These are phyloP conservation scores for Xylaria sp. DNA, from an alignment of 495 filamentous ascomycete species.

Conservation along the genomic window DNA sequence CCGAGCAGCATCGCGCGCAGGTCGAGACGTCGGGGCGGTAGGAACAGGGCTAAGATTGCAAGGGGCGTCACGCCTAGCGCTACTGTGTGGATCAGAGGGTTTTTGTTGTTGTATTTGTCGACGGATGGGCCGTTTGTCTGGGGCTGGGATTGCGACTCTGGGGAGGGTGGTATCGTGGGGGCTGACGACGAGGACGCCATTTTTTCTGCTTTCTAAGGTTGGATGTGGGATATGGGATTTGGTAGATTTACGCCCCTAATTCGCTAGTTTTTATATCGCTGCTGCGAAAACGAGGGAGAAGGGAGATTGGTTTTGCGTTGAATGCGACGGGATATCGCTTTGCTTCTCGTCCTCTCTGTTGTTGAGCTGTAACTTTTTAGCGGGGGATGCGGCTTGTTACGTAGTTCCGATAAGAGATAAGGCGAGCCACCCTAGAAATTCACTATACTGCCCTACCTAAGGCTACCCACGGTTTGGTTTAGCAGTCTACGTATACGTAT, in stretches of 20 bases:
- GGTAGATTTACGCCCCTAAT: neutral
- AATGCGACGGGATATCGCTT: neutral
- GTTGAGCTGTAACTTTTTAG: slow-evolving; percentile 14
- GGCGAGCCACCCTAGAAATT: neutral
- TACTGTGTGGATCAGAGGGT: slow-evolving; percentile 63
- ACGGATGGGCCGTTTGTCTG: neutral
- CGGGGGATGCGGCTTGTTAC: neutral
- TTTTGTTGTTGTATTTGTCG: slow-evolving; percentile 28
- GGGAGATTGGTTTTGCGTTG: neutral
- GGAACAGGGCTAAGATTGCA: slow-evolving; percentile 71
- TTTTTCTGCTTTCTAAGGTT: neutral
- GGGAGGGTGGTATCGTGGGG: slow-evolving; percentile 21
- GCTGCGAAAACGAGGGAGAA: too few relatives aligned
- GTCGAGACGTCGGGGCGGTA: slow-evolving; percentile 84
- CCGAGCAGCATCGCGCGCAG: slow-evolving; percentile 68
- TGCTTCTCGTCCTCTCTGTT: neutral
- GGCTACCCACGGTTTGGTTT: too few relatives aligned
- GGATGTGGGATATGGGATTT: neutral
- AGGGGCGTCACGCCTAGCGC: slow-evolving; percentile 70
- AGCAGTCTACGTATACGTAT: too few relatives aligned
- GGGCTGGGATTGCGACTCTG: slow-evolving; percentile 24
- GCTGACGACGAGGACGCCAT: slow-evolving; percentile 23
- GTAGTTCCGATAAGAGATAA: slow-evolving; percentile 25
- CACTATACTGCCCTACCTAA: too few relatives aligned
- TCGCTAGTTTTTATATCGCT: neutral